Percentiles rank a stretch among this genome's conserved stretches.
Evolutionary conservation across 495 filamentous ascomycete species (phyloP).

Genomic region (Cenococcum geophilum): DNA sequence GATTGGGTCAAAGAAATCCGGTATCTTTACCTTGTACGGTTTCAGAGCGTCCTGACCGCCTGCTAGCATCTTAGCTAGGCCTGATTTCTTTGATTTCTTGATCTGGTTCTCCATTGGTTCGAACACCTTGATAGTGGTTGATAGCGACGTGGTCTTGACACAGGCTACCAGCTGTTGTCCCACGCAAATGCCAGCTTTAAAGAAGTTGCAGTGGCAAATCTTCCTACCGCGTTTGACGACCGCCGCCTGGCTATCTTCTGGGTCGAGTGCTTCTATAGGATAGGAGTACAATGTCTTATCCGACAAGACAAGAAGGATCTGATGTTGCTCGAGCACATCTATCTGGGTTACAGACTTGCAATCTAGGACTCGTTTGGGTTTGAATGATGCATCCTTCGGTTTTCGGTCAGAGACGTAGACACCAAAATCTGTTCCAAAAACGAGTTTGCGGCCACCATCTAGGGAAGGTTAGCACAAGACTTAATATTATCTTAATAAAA

Average conservation of each 20-base stretch:
- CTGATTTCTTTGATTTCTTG: slow-evolving; percentile 83
- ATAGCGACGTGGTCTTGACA: slow-evolving; percentile 83
- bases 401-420: slow-evolving; percentile 87
- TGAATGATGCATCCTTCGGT: slow-evolving; percentile 69
- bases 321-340: slow-evolving; percentile 92
- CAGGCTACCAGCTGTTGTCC: slow-evolving; percentile 92
- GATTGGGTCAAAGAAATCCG: slow-evolving; percentile 1
- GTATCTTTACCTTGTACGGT: slow-evolving; percentile 68
- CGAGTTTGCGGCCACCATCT: slow-evolving; percentile 93
- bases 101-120: slow-evolving; percentile 90
- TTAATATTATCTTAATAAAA: neutral
- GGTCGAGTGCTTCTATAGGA: slow-evolving; percentile 75
- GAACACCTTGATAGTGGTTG: slow-evolving; percentile 93
- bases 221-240: slow-evolving; percentile 87
- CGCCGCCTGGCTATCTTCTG: slow-evolving; percentile 63
- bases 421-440: slow-evolving; percentile 88
- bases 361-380: slow-evolving; percentile 80
- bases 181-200: slow-evolving; percentile 92
- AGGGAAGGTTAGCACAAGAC: slow-evolving; percentile 36
- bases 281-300: slow-evolving; percentile 88
- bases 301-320: slow-evolving; percentile 82
- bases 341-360: slow-evolving; percentile 84
- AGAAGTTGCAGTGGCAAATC: slow-evolving; percentile 96
- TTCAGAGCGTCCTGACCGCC: slow-evolving; percentile 88
- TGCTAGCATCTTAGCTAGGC: slow-evolving; percentile 90